Base-by-base conservation (phyloP, 2,329 filamentous ascomycete species). In the Cyphellophora attinorum region DNA sequence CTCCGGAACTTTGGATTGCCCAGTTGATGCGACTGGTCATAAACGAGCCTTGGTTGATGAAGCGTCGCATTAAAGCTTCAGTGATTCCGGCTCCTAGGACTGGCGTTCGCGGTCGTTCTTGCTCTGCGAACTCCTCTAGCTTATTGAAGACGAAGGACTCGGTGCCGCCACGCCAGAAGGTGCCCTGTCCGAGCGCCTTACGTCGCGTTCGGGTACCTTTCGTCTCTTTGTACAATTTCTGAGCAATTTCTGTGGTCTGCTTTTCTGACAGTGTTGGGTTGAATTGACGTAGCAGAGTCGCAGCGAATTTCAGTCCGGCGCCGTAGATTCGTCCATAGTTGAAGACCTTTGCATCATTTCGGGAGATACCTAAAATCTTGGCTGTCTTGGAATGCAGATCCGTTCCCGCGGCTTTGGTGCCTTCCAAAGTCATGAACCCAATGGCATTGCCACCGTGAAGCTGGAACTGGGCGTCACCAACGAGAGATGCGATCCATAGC, bases 291-390 rank as follows among this genome's bases (percentile, higher is more conserved):
- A 98, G 72, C 2, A 98, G 67, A 6, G 85, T 93, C 2, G 82
- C 79, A 0, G 91, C 91, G 53, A 98, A 98, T 49, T 86, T 93
- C 33, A 96, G 65, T 0, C 91, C 93, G 4, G 91, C 93, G n/a
- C 91, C 93, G 52, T 98, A 98, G 31, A 98, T 98, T 27, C 93
- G 84, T 5, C 93, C 93, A 50, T 98, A 98, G 57, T 98, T 98
- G 68, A 98, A 98, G 1, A 98, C 77, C 55, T 98, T 98, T 39
- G 91, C 91, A 51, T 95, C 79, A 51, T 95, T 95, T 41, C 91
- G 75, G 2, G 85, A 93, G 41, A 98, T 98, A 5, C 88, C 89
- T 2, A 98, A 61, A 38, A 98, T 98, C 5, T 73, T 71, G 1
- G 91, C 93, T 17, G 91, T 98, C 19, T 89, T 83, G 5, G 88